Percentiles rank a stretch among this genome's conserved stretches.
Conservation (phyloP, 257 asterid genomes). For the Solanum paucissectum region DNA sequence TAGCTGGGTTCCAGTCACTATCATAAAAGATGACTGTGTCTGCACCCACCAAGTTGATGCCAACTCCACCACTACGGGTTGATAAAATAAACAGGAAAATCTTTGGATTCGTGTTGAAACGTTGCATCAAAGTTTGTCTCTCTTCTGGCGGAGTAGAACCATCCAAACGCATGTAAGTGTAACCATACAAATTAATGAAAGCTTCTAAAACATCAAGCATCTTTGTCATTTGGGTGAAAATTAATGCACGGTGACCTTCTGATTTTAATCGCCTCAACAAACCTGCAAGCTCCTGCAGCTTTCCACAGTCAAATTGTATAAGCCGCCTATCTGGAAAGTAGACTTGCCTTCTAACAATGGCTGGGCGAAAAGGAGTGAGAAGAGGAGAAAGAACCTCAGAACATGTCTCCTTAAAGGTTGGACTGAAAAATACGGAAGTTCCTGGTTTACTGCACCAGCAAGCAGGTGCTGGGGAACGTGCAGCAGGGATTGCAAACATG, state of each 20-base stretch:
- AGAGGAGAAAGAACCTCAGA: conserved; percentile 51
- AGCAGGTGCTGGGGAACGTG: conserved; percentile 88
- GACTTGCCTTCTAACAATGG: conserved; percentile 94
- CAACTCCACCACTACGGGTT: conserved; percentile 99
- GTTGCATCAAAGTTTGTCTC: conserved; percentile 98
- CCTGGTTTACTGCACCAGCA: conserved; percentile 87
- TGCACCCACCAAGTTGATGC: conserved; percentile 96
- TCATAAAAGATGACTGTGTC: conserved; percentile 97
- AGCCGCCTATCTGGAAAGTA: conserved; percentile 98
- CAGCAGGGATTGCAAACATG: conserved; percentile 98
- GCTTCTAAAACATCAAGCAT: conserved; percentile 99
- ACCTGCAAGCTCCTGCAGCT: conserved; percentile 90
- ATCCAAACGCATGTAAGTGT: conserved; percentile 96
- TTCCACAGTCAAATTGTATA: conserved; percentile 96
- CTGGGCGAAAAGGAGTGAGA: conserved; percentile 87
- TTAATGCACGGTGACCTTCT: conserved; percentile 94
- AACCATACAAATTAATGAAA: conserved; percentile 88
- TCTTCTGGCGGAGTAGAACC: conserved; percentile 98
- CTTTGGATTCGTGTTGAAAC: conserved; percentile 88
- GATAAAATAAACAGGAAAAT: conserved; percentile 89
- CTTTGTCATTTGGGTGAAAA: conserved; percentile 99
- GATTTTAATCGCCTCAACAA: conserved; percentile 81
- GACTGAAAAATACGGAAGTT: conserved; percentile 52
- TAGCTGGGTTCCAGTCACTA: conserved; percentile 99
- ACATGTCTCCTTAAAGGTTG: conserved; percentile 46